Percentiles rank a stretch among this genome's conserved stretches.
Conservation (phyloP, 169 alveolate species). For the Plasmodium blacklocki region DNA sequence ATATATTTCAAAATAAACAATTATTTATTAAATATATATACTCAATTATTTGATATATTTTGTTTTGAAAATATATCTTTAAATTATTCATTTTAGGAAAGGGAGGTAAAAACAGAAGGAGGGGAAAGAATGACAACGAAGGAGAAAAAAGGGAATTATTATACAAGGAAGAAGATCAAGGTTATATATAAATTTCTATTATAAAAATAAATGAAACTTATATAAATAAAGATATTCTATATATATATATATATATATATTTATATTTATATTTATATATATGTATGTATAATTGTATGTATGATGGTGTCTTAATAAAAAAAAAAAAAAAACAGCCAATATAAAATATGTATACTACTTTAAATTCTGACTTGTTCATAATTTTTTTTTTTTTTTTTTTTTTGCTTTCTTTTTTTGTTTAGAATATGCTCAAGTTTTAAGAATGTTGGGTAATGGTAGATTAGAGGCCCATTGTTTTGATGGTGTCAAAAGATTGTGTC, state of each 20-base stretch:
- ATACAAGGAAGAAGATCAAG: slow-evolving; percentile 97
- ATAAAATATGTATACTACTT: background rate
- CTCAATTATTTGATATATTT: background rate
- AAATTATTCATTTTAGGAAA: slow-evolving; percentile 87
- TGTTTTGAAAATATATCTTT: slow-evolving; percentile 14
- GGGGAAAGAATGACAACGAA: slow-evolving; percentile 96
- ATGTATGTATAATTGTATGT: background rate
- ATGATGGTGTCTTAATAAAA: too few relatives aligned
- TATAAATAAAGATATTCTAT: background rate
- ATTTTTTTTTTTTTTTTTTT: background rate
- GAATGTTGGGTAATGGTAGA: slow-evolving; percentile 99
- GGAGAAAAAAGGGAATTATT: slow-evolving; percentile 95
- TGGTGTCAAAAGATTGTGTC: slow-evolving; percentile 97
- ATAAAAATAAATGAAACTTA: background rate
- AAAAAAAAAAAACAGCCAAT: background rate
- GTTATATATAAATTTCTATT: slow-evolving; percentile 62
- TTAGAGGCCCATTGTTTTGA: slow-evolving; percentile 98
- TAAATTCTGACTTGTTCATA: background rate
- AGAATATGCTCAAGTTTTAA: slow-evolving; percentile 96
- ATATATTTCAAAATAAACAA: too few relatives aligned
- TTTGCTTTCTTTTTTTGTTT: slow-evolving; percentile 40
- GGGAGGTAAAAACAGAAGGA: slow-evolving; percentile 98
- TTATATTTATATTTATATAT: slow-evolving; percentile 2
- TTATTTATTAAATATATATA: too few relatives aligned
- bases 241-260: slow-evolving; percentile 3